Evolutionary conservation across 2,329 filamentous ascomycete species (phyloP), one percentile per base, ranked within the genome.

Genomic region (Scytalidium sp.): DNA sequence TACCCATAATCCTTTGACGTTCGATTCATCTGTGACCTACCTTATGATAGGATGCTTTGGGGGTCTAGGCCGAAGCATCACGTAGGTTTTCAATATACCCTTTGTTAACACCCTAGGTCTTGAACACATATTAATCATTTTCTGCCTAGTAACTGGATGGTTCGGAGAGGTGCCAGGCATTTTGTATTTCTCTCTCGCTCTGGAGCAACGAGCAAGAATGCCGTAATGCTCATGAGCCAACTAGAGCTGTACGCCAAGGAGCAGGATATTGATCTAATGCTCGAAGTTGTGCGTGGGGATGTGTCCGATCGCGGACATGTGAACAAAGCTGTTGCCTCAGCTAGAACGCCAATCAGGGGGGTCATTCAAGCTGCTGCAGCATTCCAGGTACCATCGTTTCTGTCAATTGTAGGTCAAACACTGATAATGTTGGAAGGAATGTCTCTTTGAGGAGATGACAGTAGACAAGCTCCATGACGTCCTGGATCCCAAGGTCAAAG

Each of bases 131-230:
- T n/a, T n/a, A n/a, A n/a, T n/a, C n/a, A n/a, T n/a, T 29, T 29
- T 13, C 13, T 29, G 13, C 21, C 90, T 83, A 29, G 25, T 7
- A 29, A 13, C 25, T 44, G 41, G 40, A 49, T 49, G 46, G 20
- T 7, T 36, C 22, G 36, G 9, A 20, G 41, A 9, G 46, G 46
- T 39, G 46, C 46, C 15, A 22, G 41, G n/a, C 4, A 49, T 25
- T 20, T 49, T 8, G 23, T 39, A 3, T 19, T 49, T 25, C 41
- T 49, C 19, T 43, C 40, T 19, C 40, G 46, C 22, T 39, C 21
- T 32, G 23, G 21, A 21, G 43, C 20, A 13, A 36, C 17, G 39
- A 49, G 41, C 8, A 7, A 7, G 13, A 13, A 29, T 8, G 25
- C 25, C 7, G 25, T 29, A 13, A 13, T 13, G 13, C 25, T 29